Evolutionary conservation across 2,329 filamentous ascomycete species (phyloP), one percentile per base, ranked within the genome.

Genomic region (Claviceps capensis): DNA sequence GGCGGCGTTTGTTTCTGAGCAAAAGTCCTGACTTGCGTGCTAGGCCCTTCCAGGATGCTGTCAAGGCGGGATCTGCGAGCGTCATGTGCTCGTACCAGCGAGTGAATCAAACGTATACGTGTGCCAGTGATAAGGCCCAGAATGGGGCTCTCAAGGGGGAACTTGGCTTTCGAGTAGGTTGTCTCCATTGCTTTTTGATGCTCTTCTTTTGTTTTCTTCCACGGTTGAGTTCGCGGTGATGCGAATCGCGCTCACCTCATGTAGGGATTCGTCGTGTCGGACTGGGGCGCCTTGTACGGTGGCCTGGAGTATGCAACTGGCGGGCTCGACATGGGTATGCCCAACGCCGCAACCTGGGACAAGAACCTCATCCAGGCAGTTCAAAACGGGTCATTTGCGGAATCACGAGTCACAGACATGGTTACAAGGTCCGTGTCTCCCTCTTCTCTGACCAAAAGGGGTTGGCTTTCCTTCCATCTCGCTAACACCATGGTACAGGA

Each of bases 261-360:
- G 9, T 16, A 52, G 56, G 83, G 83, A 0, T 85, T 82, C 57
- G 76, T 87, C 1, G 75, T 83, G 36, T 74, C 76, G 0, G 84
- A 88, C 60, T 88, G 83, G 82, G 63, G 67, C 30, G 84, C 81
- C 1, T 81, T 85, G 50, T 81, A 85, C 56, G 69, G 77, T 0
- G 82, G 82, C 44, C 75, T 83, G 6, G 74, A 74, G 1, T 76
- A 74, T 7, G 73, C 82, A 1, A 66, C 81, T 51, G 79, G 82
- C 3, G 86, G 85, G 30, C 64, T 89, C 23, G 85, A 88, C 60
- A 80, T 87, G 76, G 77, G 76, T 13, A 87, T 88, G 84, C 82
- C 82, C 0, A 65, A 56, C 9, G 65, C 60, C 1, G 58, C 59
- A 3, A 49, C 53, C 0, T 78, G 73, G 73, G 65, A 69, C 5